Percentiles rank a stretch among this genome's conserved stretches.
Conservation (phyloP, 2,329 filamentous ascomycete species). For the Scolecobasidium constrictum region DNA sequence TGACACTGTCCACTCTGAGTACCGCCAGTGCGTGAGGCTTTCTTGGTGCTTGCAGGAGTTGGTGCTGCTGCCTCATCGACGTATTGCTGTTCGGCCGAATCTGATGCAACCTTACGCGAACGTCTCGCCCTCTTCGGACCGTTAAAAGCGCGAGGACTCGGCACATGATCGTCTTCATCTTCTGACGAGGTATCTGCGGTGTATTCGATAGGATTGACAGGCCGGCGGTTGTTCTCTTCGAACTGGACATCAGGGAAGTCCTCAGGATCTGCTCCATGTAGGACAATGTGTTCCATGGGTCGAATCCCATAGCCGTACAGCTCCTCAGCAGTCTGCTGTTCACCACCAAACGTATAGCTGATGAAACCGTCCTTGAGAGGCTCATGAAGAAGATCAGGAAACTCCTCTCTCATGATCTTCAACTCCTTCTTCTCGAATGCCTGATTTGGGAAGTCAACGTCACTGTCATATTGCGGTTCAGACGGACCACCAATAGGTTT, state of each 20-base stretch:
- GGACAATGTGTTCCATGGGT: background rate
- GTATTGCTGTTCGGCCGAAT: background rate
- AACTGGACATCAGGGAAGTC: background rate
- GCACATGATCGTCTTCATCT: background rate
- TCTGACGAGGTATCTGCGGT: background rate
- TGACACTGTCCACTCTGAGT: constrained; percentile 3
- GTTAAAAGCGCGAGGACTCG: background rate
- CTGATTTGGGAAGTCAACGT: too few species aligned
- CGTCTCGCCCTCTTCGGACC: background rate
- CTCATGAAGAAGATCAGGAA: constrained; percentile 2
- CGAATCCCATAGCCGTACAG: background rate
- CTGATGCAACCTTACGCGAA: background rate
- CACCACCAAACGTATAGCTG: constrained; percentile 3
- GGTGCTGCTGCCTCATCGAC: background rate
- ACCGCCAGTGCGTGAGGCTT: constrained; percentile 1
- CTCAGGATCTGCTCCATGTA: background rate
- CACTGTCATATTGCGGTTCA: background rate
- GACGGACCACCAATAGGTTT: background rate
- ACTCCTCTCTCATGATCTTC: constrained; percentile 2
- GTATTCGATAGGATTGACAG: background rate
- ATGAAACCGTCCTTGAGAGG: background rate
- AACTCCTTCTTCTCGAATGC: constrained; percentile 6
- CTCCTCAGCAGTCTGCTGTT: constrained; percentile 3
- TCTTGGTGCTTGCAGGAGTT: background rate
- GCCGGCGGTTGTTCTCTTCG: background rate